Evolutionary conservation across 331 rosid genomes (phyloP), one percentile per base, ranked within the genome.

Genomic region (Malus hybrid): DNA sequence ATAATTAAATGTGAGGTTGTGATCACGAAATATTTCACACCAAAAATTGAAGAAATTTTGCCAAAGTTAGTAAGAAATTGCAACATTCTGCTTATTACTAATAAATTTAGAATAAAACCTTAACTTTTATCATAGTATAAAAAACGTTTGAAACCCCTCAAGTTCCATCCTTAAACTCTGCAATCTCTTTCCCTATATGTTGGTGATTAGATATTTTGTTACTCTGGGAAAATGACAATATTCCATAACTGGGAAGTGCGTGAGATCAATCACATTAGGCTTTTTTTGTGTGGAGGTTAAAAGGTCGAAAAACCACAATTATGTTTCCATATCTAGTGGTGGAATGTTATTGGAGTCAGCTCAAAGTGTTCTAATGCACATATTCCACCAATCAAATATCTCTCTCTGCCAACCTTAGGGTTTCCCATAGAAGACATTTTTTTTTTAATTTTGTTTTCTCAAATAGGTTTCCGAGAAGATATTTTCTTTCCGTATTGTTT

Each of bases 261-360:
- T 83, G 70, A 74, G 71, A 65, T 16, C 69, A 16, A 76, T 44
- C 22, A 60, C 27, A 82, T 72, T 59, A 48, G 66, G 67, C 54
- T 68, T 73, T 42, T 42, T 75, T 8, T 74, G 48, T 85, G 89
- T 81, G 90, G 96, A 84, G 72, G 84, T 20, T 80, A 50, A 80
- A 59, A 70, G 81, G 90, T 91, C 93, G 87, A 87, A 82, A 67
- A 63, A 70, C 66, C 84, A 77, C 86, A 50, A 83, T 76, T 71
- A 71, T 69, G 68, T 36, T 73, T 34, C 65, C 79, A 75, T 66
- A 57, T 63, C 55, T 81, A 73, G 77, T 84, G 86, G 86, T 80
- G 86, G 89, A 87, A 84, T 78, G 83, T 86, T 76, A 81, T 80
- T 87, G 81, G 81, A 79, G 90, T 85, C 86, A 90, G 76, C 84